phyloP scores from a whole-genome alignment of 2,329 filamentous ascomycete genomes.

The Tolypocladium tropicale region DNA sequence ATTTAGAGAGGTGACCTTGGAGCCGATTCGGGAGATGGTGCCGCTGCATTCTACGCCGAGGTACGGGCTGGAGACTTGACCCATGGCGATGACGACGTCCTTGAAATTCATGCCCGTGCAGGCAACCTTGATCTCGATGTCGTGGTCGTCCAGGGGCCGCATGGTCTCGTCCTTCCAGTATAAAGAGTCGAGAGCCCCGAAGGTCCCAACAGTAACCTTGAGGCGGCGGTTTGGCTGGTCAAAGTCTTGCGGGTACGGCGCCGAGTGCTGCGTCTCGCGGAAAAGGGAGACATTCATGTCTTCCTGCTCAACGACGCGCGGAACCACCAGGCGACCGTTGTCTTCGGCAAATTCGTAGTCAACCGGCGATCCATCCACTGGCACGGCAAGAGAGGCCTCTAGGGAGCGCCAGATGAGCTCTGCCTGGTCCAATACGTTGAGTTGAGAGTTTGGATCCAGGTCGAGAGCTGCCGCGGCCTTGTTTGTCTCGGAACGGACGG shows the following conservation, averaged over 20 bases:
- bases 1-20: conserved; percentile 48
- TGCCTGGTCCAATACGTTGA: conserved; percentile 17
- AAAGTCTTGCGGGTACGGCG: conserved; percentile 25
- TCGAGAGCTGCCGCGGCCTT: conserved; percentile 35
- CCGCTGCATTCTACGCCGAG: conserved; percentile 31
- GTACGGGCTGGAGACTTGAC: conserved; percentile 21
- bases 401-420: conserved; percentile 20
- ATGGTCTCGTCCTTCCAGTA: conserved; percentile 27
- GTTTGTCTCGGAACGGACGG: conserved; percentile 34
- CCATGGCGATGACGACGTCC: conserved; percentile 34
- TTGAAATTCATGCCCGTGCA: conserved; percentile 34
- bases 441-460: conserved; percentile 25
- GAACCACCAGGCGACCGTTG: conserved; percentile 16
- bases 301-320: conserved; percentile 14
- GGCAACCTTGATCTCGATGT: conserved; percentile 32
- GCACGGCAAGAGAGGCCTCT: conserved; percentile 9
- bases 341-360: conserved; percentile 20
- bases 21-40: conserved; percentile 39
- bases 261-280: conserved; percentile 12
- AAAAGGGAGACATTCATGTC: conserved; percentile 16
- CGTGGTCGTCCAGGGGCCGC: conserved; percentile 18
- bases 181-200: conserved; percentile 26
- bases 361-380: conserved; percentile 9
- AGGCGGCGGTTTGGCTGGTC: conserved; percentile 20
- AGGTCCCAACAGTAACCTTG: conserved; percentile 26